Base-by-base conservation (phyloP, 2,329 filamentous ascomycete genomes). In the Huntiella bhutanensis region DNA sequence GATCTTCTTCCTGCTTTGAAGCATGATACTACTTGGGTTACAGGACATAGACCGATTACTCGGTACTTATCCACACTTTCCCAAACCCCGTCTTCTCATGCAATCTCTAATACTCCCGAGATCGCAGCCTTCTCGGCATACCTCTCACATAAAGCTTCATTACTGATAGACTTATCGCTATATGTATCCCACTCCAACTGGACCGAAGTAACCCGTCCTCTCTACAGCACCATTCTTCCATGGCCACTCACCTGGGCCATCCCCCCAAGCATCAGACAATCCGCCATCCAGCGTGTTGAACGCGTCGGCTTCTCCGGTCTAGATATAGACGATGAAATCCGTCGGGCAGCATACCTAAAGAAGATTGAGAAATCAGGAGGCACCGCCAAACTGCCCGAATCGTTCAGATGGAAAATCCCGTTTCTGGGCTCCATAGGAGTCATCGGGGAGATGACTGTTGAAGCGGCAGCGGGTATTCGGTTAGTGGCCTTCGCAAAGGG, bases 141-240 rank as follows among this genome's bases (percentile, higher is more conserved):
- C 61, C 65, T 95, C 53, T 69, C 77, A 58, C 73, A 77, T 19
- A 77, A 80, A 49, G 83, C 80, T n/a, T 75, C 78, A 43, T 75
- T 80, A 32, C 73, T 96, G 50, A 60, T 95, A 55, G 82, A 92
- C 55, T 76, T 95, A 48, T 87, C 79, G 44, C 78, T 96, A 54
- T 96, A 92, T 60, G 81, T 91, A 52, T 91, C 86, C 32, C 83
- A 80, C 48, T 76, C 85, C 52, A 95, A 96, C 65, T 98, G 91
- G 72, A 69, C 77, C 47, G 66, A 70, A 38, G 65, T 71, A 42
- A 94, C 86, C 3, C 77, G 85, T 12, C 82, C 85, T 2, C 80
- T 84, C 34, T 94, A 86, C 63, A 84, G 79, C 53, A 65, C 68
- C 4, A 72, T 95, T 48, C 73, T 96, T 35, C 75, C 81, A 36